Base-by-base conservation (phyloP, 2,329 filamentous ascomycete species). In the Nannizziopsis arthrosporioides region DNA sequence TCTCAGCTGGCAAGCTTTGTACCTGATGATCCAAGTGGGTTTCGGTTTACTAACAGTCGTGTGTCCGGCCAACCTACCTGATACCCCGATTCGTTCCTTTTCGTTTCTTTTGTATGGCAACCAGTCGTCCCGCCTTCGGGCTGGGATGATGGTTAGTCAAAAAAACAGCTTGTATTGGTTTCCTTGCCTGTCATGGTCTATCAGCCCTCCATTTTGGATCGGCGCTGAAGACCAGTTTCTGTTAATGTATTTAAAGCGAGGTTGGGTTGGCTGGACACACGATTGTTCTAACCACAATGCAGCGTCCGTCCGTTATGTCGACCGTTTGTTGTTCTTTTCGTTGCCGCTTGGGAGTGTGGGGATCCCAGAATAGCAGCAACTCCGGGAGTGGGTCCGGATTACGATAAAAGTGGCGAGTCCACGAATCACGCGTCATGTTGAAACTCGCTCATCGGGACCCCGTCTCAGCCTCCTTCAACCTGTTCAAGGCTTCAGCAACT, bases 171-270 rank as follows among this genome's bases (percentile, higher is more conserved):
- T 47, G 36, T 36, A 47, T 42, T 31, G 22, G 22, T 42, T 45
- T 46, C 39, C 43, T 42, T 46, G 38, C 38, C 18, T 50, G 43
- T 46, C n/a, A 42, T 27, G 2, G 27, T 5, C 12, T 18, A 7
- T 30, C n/a, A 7, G 18, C 47, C 42, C 50, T 49, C 39, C 50
- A 40, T 43, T n/a, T 22, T 14, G 46, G 42, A 49, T 47, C 27
- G 49, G 44, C 6, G 39, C 35, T 47, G 37, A 35, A 22, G 30
- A 27, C 27, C 35, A 12, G 9, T 44, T n/a, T 43, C n/a, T 39
- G 18, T 39, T 9, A 8, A 30, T 42, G 30, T 47, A 42, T 12
- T 11, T 42, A 42, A 8, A 11, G 27, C 38, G 22, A 27, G 22
- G 22, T 27, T 27, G 22, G 22, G 22, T 27, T 27, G 22, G 22